These are phyloP conservation scores for Suillus sp. DNA, from an alignment of 768 basidiomycete species.

Conservation along the genomic window DNA sequence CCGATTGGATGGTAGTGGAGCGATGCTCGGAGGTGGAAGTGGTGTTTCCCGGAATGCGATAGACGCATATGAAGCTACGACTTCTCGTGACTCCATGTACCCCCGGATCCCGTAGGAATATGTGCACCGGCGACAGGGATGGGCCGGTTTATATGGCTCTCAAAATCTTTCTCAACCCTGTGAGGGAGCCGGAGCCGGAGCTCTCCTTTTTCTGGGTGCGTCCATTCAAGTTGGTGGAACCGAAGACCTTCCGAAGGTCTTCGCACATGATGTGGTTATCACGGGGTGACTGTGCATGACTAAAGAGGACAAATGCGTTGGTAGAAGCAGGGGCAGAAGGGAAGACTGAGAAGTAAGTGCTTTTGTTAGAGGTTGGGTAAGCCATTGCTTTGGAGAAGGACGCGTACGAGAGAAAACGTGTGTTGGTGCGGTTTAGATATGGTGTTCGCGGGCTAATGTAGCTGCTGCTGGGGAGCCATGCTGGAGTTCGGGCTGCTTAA, in stretches of 20 bases:
- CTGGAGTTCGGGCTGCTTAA: slow-evolving; percentile 15
- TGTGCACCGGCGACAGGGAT: too few species aligned
- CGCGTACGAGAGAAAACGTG: slow-evolving; percentile 2
- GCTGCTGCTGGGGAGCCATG: slow-evolving; percentile 3
- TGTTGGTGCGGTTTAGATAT: slow-evolving; percentile 5
- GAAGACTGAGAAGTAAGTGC: slow-evolving; percentile 27
- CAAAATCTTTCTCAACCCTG: slow-evolving; percentile 18
- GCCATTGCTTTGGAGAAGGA: slow-evolving; percentile 26
- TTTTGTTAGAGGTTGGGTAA: slow-evolving; percentile 24
- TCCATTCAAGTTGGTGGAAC: slow-evolving; percentile 11
- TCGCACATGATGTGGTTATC: slow-evolving; percentile 42
- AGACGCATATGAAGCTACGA: background rate
- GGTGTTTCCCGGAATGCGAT: background rate
- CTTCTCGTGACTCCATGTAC: background rate
- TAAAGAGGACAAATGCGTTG: slow-evolving; percentile 40
- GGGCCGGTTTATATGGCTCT: slow-evolving; percentile 3
- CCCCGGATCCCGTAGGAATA: background rate
- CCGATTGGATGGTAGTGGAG: background rate
- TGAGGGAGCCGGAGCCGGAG: slow-evolving; percentile 11
- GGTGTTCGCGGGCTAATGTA: slow-evolving; percentile 8
- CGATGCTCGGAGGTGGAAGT: background rate
- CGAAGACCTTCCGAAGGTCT: slow-evolving; percentile 37
- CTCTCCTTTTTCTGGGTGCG: slow-evolving; percentile 17
- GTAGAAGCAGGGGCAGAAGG: slow-evolving; percentile 32
- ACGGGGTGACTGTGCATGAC: slow-evolving; percentile 39